Conservation (phyloP, 805 yeast genomes). For the Metschnikowia similis region DNA sequence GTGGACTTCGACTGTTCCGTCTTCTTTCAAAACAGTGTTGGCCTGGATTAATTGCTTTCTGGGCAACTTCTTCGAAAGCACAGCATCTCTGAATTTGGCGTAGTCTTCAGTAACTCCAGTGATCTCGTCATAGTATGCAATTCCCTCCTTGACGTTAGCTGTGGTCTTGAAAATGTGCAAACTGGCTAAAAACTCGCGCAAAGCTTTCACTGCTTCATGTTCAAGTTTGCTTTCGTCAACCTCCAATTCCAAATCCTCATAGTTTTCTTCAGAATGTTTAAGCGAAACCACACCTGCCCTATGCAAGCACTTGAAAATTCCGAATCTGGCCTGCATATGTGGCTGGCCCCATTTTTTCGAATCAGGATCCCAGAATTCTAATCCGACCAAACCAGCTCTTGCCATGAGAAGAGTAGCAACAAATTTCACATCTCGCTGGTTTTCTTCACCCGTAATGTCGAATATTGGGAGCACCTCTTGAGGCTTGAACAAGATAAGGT, state of each 20-base stretch:
- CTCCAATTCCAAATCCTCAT: slow-evolving; percentile 55
- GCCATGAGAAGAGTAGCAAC: slow-evolving; percentile 79
- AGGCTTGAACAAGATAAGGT: slow-evolving; percentile 61
- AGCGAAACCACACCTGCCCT: slow-evolving; percentile 63
- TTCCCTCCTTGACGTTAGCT: slow-evolving; percentile 65
- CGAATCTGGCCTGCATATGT: slow-evolving; percentile 89
- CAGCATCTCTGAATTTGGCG: slow-evolving; percentile 61
- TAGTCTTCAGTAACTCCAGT: slow-evolving; percentile 65
- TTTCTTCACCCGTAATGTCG: slow-evolving; percentile 54
- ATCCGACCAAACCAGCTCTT: slow-evolving; percentile 77
- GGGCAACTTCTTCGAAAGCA: slow-evolving; percentile 70
- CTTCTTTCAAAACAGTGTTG: slow-evolving; percentile 51
- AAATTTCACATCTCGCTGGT: slow-evolving; percentile 59
- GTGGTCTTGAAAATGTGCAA: slow-evolving; percentile 78
- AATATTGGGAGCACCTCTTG: slow-evolving; percentile 64
- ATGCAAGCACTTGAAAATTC: slow-evolving; percentile 72
- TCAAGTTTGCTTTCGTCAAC: slow-evolving; percentile 61
- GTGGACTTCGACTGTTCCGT: slow-evolving; percentile 47
- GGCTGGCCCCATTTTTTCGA: slow-evolving; percentile 90
- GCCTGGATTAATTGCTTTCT: slow-evolving; percentile 83
- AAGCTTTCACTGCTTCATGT: slow-evolving; percentile 67
- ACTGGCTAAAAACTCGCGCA: slow-evolving; percentile 64
- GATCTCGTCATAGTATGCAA: slow-evolving; percentile 57
- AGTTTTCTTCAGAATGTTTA: slow-evolving; percentile 44
- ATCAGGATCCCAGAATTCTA: slow-evolving; percentile 84